These are phyloP conservation scores for Discostella stelligeroides DNA, from an alignment of 108 stramenopile genomes.

Conservation along the genomic window DNA sequence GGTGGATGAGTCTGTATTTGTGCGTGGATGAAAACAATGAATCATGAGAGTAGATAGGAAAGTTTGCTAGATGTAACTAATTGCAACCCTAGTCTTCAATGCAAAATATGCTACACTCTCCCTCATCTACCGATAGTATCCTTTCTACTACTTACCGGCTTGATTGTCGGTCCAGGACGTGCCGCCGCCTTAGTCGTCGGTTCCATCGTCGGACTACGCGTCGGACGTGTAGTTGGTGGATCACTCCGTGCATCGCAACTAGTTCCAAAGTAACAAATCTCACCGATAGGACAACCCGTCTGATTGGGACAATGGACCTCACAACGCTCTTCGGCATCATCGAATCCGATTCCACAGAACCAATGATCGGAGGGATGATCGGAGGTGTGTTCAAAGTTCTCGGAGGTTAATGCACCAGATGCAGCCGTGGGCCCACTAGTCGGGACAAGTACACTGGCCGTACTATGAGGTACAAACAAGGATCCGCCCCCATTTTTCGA, in stretches of 20 bases:
- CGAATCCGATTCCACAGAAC: constrained; percentile 38
- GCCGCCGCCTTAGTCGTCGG: constrained; percentile 28
- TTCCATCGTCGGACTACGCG: constrained; percentile 19
- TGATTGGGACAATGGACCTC: constrained; percentile 30
- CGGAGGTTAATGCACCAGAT: too few species aligned
- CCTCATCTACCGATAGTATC: too few species aligned
- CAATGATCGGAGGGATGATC: constrained; percentile 40
- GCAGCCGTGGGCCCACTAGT: background rate
- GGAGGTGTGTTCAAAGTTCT: background rate
- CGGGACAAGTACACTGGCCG: background rate
- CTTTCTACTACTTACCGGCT: background rate
- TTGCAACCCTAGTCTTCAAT: too few species aligned
- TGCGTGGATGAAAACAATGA: too few species aligned
- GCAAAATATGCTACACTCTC: too few species aligned
- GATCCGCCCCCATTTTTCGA: constrained; percentile 20
- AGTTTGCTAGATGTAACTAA: too few species aligned
- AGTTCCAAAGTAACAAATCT: constrained; percentile 41
- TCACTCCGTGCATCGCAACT: constrained; percentile 34
- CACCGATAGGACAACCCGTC: constrained; percentile 31
- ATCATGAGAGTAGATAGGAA: too few species aligned
- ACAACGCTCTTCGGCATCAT: constrained; percentile 30
- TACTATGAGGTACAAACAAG: background rate
- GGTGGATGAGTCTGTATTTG: background rate
- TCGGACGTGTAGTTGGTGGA: constrained; percentile 32
- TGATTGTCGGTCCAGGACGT: background rate